Evolutionary conservation across 1,139 yeast species (phyloP).

Genomic region (Geotrichum klebahnii): DNA sequence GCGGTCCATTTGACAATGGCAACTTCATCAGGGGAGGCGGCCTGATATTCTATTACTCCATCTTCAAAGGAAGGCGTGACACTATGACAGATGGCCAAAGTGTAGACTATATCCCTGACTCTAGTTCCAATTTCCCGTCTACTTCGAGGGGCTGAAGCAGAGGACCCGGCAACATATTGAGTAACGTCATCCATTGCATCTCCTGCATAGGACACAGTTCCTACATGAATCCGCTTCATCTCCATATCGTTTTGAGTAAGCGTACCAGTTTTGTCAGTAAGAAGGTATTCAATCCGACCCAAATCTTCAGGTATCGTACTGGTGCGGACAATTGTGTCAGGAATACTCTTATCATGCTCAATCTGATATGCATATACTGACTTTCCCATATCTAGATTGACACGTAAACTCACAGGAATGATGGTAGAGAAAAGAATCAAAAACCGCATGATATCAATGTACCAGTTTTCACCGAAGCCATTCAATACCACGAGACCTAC

Average conservation of each 20-base stretch:
- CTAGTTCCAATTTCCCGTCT: slow-evolving; percentile 66
- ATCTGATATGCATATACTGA: slow-evolving; percentile 94
- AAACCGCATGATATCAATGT: slow-evolving; percentile 82
- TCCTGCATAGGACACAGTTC: slow-evolving; percentile 85
- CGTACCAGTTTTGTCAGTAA: slow-evolving; percentile 96
- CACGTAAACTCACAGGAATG: slow-evolving; percentile 92
- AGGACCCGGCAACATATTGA: slow-evolving; percentile 51
- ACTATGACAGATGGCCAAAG: slow-evolving; percentile 89
- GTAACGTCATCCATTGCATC: slow-evolving; percentile 88
- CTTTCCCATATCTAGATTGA: slow-evolving; percentile 90
- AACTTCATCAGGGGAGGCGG: slow-evolving; percentile 97
- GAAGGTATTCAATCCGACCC: slow-evolving; percentile 87
- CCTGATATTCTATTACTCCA: slow-evolving; percentile 74
- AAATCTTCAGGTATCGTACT: slow-evolving; percentile 97
- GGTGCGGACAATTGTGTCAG: slow-evolving; percentile 88
- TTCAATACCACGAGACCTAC: slow-evolving; percentile 71
- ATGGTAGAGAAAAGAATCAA: slow-evolving; percentile 89
- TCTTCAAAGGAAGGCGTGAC: slow-evolving; percentile 81
- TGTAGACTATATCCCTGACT: slow-evolving; percentile 73
- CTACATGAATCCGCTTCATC: slow-evolving; percentile 84
- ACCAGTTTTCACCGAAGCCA: slow-evolving; percentile 78
- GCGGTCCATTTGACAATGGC: slow-evolving; percentile 95
- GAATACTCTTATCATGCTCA: slow-evolving; percentile 76
- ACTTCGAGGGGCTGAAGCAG: slow-evolving; percentile 38
- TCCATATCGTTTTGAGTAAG: slow-evolving; percentile 98